Base-by-base conservation (phyloP, 202 grass and related monocot genomes). In the Cymbopogon flexuosus region DNA sequence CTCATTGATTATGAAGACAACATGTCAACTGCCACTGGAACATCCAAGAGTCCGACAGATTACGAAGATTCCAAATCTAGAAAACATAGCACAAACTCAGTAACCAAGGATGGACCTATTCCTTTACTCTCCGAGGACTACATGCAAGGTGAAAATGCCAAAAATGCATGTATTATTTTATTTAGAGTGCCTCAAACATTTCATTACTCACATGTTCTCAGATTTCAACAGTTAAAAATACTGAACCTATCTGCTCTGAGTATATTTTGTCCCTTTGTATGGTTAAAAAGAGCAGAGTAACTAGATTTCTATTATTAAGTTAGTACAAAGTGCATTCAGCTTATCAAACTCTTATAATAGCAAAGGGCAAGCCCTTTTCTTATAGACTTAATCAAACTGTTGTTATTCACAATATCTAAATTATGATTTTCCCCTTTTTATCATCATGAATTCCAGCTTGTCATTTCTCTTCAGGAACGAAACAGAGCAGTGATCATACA, bases 1-100 rank as follows among this genome's bases (percentile, higher is more conserved):
- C 79, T 90, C 36, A 81, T 86, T 68, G 87, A 90, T 54, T 85
- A 90, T 18, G 94, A 94, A 78, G 91, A 97, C 34, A 73, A 10
- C 65, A 88, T 89, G 66, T 88, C 89, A 76, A 81, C 78, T 34
- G 60, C 83, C 62, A 85, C 85, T 33, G 71, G 70, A 62, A 75
- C 75, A 84, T 85, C 91, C 11, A 92, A 90, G 78, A 85, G 58
- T 70, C 87, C 84, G 35, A 87, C 39, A 59, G 81, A 88, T 57
- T 83, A 85, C 5, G 56, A 84, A 51, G 72, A 72, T 69, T 85
- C 65, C 63, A 91, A 83, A 19, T 68, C 72, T 75, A 69, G 41
- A 78, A 88, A 93, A 39, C 59, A 79, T 49, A 82, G 58, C 31
- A 62, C 79, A 62, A 74, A 76, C 58, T 87, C 73, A 54, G 57